Base-by-base conservation (phyloP, 2,329 filamentous ascomycete genomes). In the Cercospora zeae-maydis region DNA sequence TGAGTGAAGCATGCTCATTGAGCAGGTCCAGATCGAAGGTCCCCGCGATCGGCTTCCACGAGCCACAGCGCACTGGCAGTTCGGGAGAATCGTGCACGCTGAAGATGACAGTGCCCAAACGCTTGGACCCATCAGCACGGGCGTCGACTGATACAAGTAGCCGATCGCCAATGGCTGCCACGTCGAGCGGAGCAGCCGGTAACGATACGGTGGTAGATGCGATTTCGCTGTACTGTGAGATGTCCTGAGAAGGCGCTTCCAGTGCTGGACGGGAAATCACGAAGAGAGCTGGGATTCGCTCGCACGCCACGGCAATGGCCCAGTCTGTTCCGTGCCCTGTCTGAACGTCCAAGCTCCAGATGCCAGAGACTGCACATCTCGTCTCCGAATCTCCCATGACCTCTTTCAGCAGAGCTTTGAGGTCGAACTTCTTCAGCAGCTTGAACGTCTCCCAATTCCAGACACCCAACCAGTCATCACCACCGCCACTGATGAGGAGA, bases 401-500 rank as follows among this genome's bases (percentile, higher is more conserved):
- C 7, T 47, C 34, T 4, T 36, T 37, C 34, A 64, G 21, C 9
- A 64, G 21, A 2, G 27, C 30, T 27, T 55, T 65, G 31, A 92
- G 67, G 63, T 84, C 81, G 2, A 83, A 75, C 69, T 80, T 86
- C 24, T 82, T 80, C 0, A 87, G 72, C 27, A 90, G 73, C 16
- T 74, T 76, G 14, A 83, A 83, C 0, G 76, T 77, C 45, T 79
- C 77, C 93, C 93, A 99, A 66, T 93, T 82, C 93, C 93, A 99
- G 0, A 93, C 79, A 64, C 89, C 86, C 9, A 99, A 73, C 66
- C 88, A 84, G 63, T 88, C 81, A 70, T 98, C 93, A 3, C 93
- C 95, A 54, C 93, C 93, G 9, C 91, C 95, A 5, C 92, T 96
- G 33, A 98, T 78, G 31, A 99, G 82, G 1, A 89, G 69, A n/a